These are phyloP conservation scores for Geranomyces variabilis DNA, from an alignment of 192 early-diverging fungal species.

Conservation along the genomic window DNA sequence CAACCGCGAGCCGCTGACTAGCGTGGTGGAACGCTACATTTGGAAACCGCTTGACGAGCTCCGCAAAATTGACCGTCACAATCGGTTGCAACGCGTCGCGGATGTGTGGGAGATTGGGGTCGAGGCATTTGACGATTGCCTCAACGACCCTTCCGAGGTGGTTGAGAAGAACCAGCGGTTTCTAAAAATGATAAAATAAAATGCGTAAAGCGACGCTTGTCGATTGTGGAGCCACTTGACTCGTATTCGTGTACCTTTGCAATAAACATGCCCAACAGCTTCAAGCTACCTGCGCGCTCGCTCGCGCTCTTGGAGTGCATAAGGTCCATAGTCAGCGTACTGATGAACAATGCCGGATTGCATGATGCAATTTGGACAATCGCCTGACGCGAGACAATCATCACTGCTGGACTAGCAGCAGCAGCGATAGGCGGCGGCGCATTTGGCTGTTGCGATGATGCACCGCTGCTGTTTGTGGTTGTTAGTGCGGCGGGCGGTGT, in stretches of 20 bases:
- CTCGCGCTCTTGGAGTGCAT: slow-evolving; percentile 62
- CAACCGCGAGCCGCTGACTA: slow-evolving; percentile 77
- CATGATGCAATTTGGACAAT: slow-evolving; percentile 70
- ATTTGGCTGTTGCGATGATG: background rate
- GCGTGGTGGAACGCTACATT: slow-evolving; percentile 73
- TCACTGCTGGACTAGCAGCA: slow-evolving; percentile 42
- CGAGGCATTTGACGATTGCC: slow-evolving; percentile 79
- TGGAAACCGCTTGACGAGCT: slow-evolving; percentile 64
- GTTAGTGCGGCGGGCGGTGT: background rate
- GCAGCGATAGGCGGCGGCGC: background rate
- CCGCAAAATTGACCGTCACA: slow-evolving; percentile 60
- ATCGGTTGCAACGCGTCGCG: slow-evolving; percentile 70
- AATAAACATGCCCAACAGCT: slow-evolving; percentile 74
- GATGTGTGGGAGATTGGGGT: slow-evolving; percentile 75
- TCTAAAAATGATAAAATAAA: slow-evolving; percentile 43
- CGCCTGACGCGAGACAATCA: slow-evolving; percentile 66
- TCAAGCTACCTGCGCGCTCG: slow-evolving; percentile 65
- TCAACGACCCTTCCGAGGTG: slow-evolving; percentile 69
- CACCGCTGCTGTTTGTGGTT: too few relatives aligned
- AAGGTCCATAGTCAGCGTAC: slow-evolving; percentile 75
- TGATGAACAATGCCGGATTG: slow-evolving; percentile 70
- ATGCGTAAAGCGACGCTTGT: background rate
- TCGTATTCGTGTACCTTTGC: slow-evolving; percentile 61
- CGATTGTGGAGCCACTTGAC: background rate
- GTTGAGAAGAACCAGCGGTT: slow-evolving; percentile 67